Evolutionary conservation across 163 green algal genomes (phyloP).

Genomic region (Coccomyxa subellipsoidea): DNA sequence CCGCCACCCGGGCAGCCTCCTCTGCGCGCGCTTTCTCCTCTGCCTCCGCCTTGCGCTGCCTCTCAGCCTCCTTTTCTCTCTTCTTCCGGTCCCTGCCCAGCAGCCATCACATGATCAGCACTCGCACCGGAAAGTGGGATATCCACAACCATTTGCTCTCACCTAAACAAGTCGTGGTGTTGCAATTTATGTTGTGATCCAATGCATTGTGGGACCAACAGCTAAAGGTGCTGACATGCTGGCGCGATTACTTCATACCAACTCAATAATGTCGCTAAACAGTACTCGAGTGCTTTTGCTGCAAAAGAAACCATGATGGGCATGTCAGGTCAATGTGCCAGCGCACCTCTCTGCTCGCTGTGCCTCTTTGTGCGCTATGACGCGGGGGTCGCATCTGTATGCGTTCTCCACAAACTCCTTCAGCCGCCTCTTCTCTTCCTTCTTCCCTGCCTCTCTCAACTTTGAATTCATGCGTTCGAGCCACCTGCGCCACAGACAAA

Average conservation of each 20-base stretch:
- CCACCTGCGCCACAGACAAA: conserved; percentile 52
- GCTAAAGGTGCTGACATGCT: too few species aligned
- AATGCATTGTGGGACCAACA: too few species aligned
- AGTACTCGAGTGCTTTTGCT: too few species aligned
- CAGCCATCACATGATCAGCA: neutral
- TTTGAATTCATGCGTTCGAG: conserved; percentile 91
- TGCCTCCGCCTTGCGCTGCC: conserved; percentile 10
- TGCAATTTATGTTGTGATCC: too few species aligned
- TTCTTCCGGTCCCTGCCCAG: conserved; percentile 64
- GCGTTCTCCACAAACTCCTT: conserved; percentile 86
- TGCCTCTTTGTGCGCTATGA: conserved; percentile 50
- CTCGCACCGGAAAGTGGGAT: too few species aligned
- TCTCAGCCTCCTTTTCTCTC: conserved; percentile 48
- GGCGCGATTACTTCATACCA: too few species aligned
- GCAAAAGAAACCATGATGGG: neutral
- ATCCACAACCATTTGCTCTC: too few species aligned
- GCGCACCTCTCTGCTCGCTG: conserved; percentile 60
- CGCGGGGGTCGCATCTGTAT: conserved; percentile 79
- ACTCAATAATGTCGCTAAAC: too few species aligned
- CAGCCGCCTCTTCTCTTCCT: conserved; percentile 81
- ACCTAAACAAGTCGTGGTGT: too few species aligned
- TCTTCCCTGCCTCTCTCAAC: conserved; percentile 88
- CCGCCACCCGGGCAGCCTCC: conserved; percentile 25
- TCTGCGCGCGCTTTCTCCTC: conserved; percentile 30
- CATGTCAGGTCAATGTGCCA: neutral